Evolutionary conservation across 2,329 filamentous ascomycete genomes (phyloP), one percentile per base, ranked within the genome.

Genomic region (Verticillium alfalfae): DNA sequence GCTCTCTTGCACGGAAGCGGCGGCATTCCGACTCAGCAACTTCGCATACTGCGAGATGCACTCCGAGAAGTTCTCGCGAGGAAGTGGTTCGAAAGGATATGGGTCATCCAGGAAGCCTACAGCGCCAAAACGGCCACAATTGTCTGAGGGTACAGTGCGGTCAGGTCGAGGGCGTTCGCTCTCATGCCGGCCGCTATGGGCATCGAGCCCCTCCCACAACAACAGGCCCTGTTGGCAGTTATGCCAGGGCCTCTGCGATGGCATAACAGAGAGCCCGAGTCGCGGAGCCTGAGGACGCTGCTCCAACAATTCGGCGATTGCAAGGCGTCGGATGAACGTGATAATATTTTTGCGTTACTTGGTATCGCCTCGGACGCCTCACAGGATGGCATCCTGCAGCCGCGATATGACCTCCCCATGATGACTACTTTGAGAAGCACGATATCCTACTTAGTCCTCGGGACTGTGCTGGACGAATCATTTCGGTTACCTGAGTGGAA

Each of bases 91-190:
- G 38, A 9, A 2, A 52, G 62, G 5, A 39, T 59, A 4, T 64
- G 62, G 60, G 54, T 64, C 6, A 13, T 64, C 2, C 62, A 62
- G 18, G 62, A 64, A 13, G 58, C 61, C 0, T 57, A 52, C 3
- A 60, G 52, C 7, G 57, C 60, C 0, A 39, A 18, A 3, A 8
- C 22, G 1, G 45, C 55, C 5, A 2, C 26, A 1, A 3, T 63
- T 3, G 54, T 26, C 22, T 63, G 62, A 10, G 57, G 54, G 1
- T 9, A 3, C 0, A 16, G n/a, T 2, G 60, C 60, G 5, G 55
- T 60, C 7, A 9, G 57, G 31, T 31, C 62, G n/a, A 26, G 56
- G 12, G n/a, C 37, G 2, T 59, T 63, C 16, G 57, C 49, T 5
- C 15, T 61, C 2, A 36, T 36, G 13, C 56, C 49, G 1, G 7